A percentile compares a stretch with the other conserved stretches of the same genome.
Evolutionary conservation across 768 basidiomycete genomes (phyloP).

Genomic region (Crepidotus variabilis): DNA sequence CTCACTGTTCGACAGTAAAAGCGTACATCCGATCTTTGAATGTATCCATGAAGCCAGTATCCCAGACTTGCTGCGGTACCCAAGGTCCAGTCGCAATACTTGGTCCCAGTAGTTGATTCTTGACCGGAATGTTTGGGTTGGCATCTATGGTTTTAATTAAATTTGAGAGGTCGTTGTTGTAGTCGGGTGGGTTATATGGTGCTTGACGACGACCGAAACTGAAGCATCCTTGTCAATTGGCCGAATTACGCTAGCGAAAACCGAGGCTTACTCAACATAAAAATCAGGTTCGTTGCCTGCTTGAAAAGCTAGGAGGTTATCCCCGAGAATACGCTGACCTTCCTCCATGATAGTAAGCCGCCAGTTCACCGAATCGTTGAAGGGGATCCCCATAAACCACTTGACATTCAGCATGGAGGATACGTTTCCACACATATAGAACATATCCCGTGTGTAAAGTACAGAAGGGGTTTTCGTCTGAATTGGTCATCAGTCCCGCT

Average conservation of each 20-base stretch:
- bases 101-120: conserved; percentile 54
- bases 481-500: background rate
- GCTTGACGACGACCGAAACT: conserved; percentile 1
- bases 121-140: conserved; percentile 30
- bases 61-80: conserved; percentile 49
- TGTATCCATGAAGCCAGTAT: conserved; percentile 47
- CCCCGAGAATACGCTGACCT: conserved; percentile 65
- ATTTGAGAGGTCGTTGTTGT: conserved; percentile 48
- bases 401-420: conserved; percentile 55
- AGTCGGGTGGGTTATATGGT: conserved; percentile 41
- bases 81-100: conserved; percentile 45
- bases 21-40: conserved; percentile 36
- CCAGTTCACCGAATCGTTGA: conserved; percentile 60
- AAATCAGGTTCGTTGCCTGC: conserved; percentile 69
- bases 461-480: conserved; percentile 70
- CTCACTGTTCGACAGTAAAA: conserved; percentile 58
- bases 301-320: conserved; percentile 64
- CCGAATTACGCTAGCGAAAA: conserved; percentile 14
- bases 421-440: conserved; percentile 64
- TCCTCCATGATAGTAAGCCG: conserved; percentile 53
- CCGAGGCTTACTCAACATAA: conserved; percentile 39
- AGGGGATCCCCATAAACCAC: conserved; percentile 69
- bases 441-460: conserved; percentile 57
- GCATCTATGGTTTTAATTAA: conserved; percentile 42
- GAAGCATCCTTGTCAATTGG: background rate